Percentiles rank a stretch among this genome's conserved stretches.
These are phyloP conservation scores for Leptographium flavum DNA, from an alignment of 2,329 filamentous ascomycete species.

Conservation along the genomic window DNA sequence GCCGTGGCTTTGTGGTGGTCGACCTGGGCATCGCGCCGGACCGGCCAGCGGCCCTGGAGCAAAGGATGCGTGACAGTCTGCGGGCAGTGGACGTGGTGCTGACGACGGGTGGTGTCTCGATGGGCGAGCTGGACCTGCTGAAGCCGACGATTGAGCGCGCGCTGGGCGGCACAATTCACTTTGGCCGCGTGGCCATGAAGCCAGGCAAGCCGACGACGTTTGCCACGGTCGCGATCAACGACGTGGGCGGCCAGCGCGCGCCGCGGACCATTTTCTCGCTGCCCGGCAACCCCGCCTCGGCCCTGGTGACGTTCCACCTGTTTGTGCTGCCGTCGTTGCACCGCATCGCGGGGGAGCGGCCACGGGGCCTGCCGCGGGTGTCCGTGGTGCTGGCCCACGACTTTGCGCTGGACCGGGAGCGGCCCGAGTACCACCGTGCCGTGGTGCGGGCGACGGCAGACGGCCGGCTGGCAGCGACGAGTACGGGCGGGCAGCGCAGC, in stretches of 20 bases:
- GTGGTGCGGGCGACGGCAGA: slow-evolving; percentile 51
- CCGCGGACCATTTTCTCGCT: slow-evolving; percentile 72
- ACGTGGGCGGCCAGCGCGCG: slow-evolving; percentile 27
- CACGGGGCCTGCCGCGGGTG: slow-evolving; percentile 56
- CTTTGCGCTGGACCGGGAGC: slow-evolving; percentile 56
- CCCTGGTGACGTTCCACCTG: slow-evolving; percentile 83
- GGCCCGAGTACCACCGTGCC: slow-evolving; percentile 85
- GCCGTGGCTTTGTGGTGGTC: slow-evolving; percentile 63
- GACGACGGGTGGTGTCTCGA: slow-evolving; percentile 88
- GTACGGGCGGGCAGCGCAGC: slow-evolving; percentile 83
- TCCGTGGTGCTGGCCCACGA: slow-evolving; percentile 59
- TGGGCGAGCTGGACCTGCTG: slow-evolving; percentile 93
- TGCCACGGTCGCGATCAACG: slow-evolving; percentile 63
- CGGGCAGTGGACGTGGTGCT: slow-evolving; percentile 68
- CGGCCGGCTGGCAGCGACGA: slow-evolving; percentile 57
- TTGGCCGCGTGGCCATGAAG: slow-evolving; percentile 94
- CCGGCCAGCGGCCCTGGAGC: slow-evolving; percentile 58
- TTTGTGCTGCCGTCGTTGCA: slow-evolving; percentile 86
- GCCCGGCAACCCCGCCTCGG: slow-evolving; percentile 86
- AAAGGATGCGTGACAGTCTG: slow-evolving; percentile 60
- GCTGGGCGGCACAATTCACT: slow-evolving; percentile 86
- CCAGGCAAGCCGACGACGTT: slow-evolving; percentile 97
- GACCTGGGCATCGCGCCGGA: slow-evolving; percentile 80
- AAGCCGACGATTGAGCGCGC: slow-evolving; percentile 90
- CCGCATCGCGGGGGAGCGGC: slow-evolving; percentile 53